A percentile compares a stretch with the other conserved stretches of the same genome.
Evolutionary conservation across 768 basidiomycete genomes (phyloP).

Genomic region (Podaxis rugospora): DNA sequence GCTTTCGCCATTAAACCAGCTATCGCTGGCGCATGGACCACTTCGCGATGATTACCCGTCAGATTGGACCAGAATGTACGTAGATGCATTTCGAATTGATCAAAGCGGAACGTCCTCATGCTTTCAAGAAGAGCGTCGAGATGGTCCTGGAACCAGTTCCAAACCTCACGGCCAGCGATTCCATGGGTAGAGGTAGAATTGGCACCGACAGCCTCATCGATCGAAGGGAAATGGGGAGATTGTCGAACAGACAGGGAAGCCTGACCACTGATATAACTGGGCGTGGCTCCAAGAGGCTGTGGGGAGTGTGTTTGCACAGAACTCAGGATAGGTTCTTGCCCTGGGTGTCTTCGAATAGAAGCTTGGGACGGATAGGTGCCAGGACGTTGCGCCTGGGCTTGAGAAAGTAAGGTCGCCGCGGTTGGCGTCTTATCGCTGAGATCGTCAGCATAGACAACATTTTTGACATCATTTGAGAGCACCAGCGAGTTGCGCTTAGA

Average conservation of each 20-base stretch:
- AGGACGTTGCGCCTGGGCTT: slow-evolving; percentile 67
- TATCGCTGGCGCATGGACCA: slow-evolving; percentile 85
- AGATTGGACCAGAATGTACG: slow-evolving; percentile 83
- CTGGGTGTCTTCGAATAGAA: slow-evolving; percentile 71
- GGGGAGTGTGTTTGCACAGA: slow-evolving; percentile 53
- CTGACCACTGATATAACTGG: slow-evolving; percentile 44
- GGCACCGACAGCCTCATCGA: slow-evolving; percentile 78
- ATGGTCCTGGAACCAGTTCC: slow-evolving; percentile 92
- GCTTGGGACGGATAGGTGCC: slow-evolving; percentile 62
- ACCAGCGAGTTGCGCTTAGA: slow-evolving; percentile 75
- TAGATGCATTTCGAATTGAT: slow-evolving; percentile 86
- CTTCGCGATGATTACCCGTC: slow-evolving; percentile 72
- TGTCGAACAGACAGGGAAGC: slow-evolving; percentile 66
- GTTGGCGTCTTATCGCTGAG: slow-evolving; percentile 85
- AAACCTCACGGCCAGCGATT: slow-evolving; percentile 80
- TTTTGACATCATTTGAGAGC: slow-evolving; percentile 61
- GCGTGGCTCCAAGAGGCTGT: slow-evolving; percentile 37
- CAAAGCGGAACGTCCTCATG: slow-evolving; percentile 74
- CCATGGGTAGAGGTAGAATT: slow-evolving; percentile 73
- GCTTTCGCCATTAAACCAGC: slow-evolving; percentile 87
- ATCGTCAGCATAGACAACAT: slow-evolving; percentile 55
- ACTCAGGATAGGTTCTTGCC: slow-evolving; percentile 49
- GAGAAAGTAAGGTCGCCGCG: slow-evolving; percentile 68
- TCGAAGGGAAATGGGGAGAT: slow-evolving; percentile 76
- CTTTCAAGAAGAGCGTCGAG: slow-evolving; percentile 78